These are phyloP conservation scores for Castanea mollissima DNA, from an alignment of 306 rosid genomes.

Conservation along the genomic window DNA sequence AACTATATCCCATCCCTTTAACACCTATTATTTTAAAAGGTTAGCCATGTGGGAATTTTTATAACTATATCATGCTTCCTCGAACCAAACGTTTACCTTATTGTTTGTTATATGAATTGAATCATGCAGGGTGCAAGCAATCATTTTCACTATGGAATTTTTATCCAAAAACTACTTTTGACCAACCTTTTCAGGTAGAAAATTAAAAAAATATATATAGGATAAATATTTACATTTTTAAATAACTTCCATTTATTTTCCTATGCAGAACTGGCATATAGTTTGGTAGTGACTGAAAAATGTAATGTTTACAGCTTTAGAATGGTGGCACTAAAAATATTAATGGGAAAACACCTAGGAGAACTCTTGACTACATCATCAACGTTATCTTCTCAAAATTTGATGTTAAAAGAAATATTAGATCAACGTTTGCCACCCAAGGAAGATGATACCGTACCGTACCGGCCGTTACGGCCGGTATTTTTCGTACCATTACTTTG, in stretches of 20 bases:
- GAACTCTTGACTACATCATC: not conserved
- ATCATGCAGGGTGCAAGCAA: not conserved
- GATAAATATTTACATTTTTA: no score
- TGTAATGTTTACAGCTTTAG: not conserved
- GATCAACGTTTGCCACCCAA: slow-evolving; percentile 4
- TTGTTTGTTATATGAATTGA: no score
- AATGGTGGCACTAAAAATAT: not conserved
- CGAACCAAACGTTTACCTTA: no score
- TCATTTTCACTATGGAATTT: not conserved
- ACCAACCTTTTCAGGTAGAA: not conserved
- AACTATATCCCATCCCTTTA: no score
- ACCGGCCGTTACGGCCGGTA: no score
- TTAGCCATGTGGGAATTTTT: not conserved
- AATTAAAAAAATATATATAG: not conserved
- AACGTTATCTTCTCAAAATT: not conserved
- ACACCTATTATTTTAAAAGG: not conserved
- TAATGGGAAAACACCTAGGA: not conserved
- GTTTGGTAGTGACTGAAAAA: not conserved
- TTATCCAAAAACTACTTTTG: not conserved
- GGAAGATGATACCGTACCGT: no score
- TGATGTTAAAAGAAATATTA: not conserved
- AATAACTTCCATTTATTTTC: not conserved
- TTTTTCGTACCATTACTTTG: no score
- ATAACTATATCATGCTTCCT: not conserved
- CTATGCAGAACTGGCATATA: not conserved